A percentile compares a stretch with the other conserved stretches of the same genome.
Evolutionary conservation across 495 filamentous ascomycete genomes (phyloP).

Genomic region (Penicillium cinerascens): DNA sequence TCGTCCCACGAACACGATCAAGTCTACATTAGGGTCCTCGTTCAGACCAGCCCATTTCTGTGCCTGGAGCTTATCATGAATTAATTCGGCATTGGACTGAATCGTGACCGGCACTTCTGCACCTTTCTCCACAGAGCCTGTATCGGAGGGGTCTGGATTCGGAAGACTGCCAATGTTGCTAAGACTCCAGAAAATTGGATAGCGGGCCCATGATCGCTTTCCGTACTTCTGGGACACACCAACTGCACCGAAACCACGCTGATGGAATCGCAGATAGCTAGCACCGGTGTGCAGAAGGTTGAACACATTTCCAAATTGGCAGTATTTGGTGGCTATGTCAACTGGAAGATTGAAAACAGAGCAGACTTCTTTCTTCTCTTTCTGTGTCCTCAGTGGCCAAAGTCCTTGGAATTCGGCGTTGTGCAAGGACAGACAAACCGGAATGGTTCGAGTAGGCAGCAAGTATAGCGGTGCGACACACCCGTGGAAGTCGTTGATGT

Average conservation of each 20-base stretch:
- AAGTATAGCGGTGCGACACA: slow-evolving; percentile 59
- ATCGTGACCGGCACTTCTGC: slow-evolving; percentile 21
- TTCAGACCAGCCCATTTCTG: slow-evolving; percentile 66
- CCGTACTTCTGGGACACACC: slow-evolving; percentile 66
- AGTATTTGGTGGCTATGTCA: slow-evolving; percentile 49
- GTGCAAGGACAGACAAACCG: slow-evolving; percentile 57
- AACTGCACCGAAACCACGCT: slow-evolving; percentile 63
- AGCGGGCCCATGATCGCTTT: slow-evolving; percentile 60
- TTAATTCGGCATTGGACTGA: slow-evolving; percentile 42
- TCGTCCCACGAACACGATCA: slow-evolving; percentile 69
- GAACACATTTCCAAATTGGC: slow-evolving; percentile 69
- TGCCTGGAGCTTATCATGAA: slow-evolving; percentile 49
- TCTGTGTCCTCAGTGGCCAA: slow-evolving; percentile 61
- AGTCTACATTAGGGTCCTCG: slow-evolving; percentile 56
- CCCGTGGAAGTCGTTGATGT: slow-evolving; percentile 71
- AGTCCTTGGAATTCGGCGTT: slow-evolving; percentile 72
- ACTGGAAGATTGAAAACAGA: slow-evolving; percentile 55
- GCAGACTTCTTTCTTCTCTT: slow-evolving; percentile 60
- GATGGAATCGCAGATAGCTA: slow-evolving; percentile 60
- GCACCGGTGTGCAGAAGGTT: slow-evolving; percentile 63
- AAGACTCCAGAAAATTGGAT: slow-evolving; percentile 68
- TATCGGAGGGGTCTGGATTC: slow-evolving; percentile 51
- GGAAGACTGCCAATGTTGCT: slow-evolving; percentile 58
- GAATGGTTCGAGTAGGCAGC: slow-evolving; percentile 51
- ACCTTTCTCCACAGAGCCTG: slow-evolving; percentile 31